Conservation (phyloP, 495 filamentous ascomycete genomes). For the Acidiella bohemica region DNA sequence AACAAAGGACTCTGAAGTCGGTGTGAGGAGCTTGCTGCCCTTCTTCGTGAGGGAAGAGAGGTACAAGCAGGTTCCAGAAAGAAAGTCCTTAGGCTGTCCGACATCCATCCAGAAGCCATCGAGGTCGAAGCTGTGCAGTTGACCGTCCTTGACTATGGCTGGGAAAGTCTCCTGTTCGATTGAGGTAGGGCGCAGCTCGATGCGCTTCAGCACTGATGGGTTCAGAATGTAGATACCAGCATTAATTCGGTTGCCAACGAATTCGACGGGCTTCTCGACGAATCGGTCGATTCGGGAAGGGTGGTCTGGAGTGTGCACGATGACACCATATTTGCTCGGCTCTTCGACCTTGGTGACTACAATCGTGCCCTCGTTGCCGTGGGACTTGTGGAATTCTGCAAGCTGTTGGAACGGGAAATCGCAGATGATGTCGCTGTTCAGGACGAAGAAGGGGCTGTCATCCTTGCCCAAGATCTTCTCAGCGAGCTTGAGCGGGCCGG, state of each 20-base stretch:
- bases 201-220: constrained; percentile 75
- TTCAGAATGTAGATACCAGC: constrained; percentile 99
- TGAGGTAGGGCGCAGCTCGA: constrained; percentile 94
- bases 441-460: constrained; percentile 91
- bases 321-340: constrained; percentile 96
- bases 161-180: constrained; percentile 99
- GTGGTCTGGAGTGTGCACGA: constrained; percentile 94
- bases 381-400: constrained; percentile 72
- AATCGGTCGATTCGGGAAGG: constrained; percentile 92
- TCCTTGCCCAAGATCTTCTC: constrained; percentile 90
- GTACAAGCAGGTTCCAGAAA: constrained; percentile 93
- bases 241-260: constrained; percentile 99
- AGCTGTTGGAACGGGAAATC: constrained; percentile 92
- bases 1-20: constrained; percentile 65
- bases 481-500: constrained; percentile 89
- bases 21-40: constrained; percentile 69
- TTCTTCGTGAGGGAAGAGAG: constrained; percentile 88
- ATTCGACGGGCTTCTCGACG: constrained; percentile 98
- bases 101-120: constrained; percentile 99
- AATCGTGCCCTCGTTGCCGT: constrained; percentile 95
- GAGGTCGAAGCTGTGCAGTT: constrained; percentile 93
- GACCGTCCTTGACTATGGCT: constrained; percentile 75
- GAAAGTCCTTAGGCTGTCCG: constrained; percentile 97
- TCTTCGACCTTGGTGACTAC: constrained; percentile 99
- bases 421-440: constrained; percentile 97